Base-by-base conservation (phyloP, 768 basidiomycete species). In the Dendrothele bispora region DNA sequence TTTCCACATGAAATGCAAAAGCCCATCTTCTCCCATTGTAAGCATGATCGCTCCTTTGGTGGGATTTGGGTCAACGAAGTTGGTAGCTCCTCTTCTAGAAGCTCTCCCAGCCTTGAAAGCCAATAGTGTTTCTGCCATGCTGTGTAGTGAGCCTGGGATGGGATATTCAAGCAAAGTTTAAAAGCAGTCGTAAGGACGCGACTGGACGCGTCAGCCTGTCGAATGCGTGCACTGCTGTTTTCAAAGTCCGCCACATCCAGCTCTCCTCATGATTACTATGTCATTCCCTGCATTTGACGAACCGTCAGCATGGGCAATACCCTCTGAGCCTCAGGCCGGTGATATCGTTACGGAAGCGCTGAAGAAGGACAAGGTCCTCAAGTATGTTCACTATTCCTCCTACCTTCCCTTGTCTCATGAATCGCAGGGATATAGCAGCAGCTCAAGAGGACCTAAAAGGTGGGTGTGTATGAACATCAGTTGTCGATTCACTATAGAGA, bases 1-100 rank as follows among this genome's bases (percentile, higher is more conserved):
- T 69, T 82, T 87, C 90, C 90, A 92, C 44, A 79, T 70, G 55
- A 92, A 88, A 63, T 86, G 90, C 51, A 91, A 62, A 40, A 91
- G 71, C 5, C 81, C 87, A 54, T 92, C 90, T 0, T 90, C 88
- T 32, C 79, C 82, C 49, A 77, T 82, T 20, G 78, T 73, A 35
- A 91, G 71, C 11, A 83, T 63, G 54, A 92, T 72, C 17, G 88
- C 85, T 47, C 90, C 90, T 63, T 91, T 92, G 15, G 78, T 77
- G 0, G 84, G 74, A 46, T 69, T 70, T 0, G 88, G 75, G 44
- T 88, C 87, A 6, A 92, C 80, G 35, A 71, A 73, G 55, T 87
- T 87, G 8, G 86, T 80, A 25, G 73, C 78, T 38, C 78, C 79
- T 43, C 85, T 77, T 46, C 88, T 72, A 48, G 85, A 82, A 1